Base-by-base conservation (phyloP, 176 grass and related monocot genomes). In the Ensete glaucum region DNA sequence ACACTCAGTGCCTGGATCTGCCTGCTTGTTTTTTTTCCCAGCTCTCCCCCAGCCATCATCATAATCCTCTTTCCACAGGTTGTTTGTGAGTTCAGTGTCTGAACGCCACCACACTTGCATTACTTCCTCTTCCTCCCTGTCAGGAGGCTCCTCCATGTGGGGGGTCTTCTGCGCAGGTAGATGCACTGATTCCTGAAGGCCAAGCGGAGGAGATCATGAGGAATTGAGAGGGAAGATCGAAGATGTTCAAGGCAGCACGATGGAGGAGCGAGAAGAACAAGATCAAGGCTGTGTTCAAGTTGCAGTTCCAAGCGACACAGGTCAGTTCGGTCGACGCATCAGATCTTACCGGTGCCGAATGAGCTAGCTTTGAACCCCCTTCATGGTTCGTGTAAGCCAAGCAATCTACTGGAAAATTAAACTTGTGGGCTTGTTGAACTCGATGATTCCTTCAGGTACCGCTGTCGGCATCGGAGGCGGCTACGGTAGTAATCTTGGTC, bases 221-320 rank as follows among this genome's bases (percentile, higher is more conserved):
- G 67, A 82, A 58, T 63, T 77, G 71, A 67, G 20, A 48, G 52
- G 51, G 13, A 59, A 59, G 34, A 72, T 19, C 56, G 34, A 89
- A 81, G 48, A 99, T 99, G 96, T 99, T 99, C 81, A 99, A 89
- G 81, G 85, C 88, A 43, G 69, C 74, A 25, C 86, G 84, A 83
- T 91, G 96, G 91, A 83, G 86, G 51, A 82, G 86, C 79, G 92
- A 88, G 72, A 83, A 82, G 85, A 85, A 78, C 90, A 99, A 83
- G 88, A 79, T 78, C 80, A 99, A 95, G 79, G 82, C 82, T 54
- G 76, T 86, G 76, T 99, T 99, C 91, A 99, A 95, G 86, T 81
- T 99, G 54, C 96, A 89, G 79, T 89, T 99, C 81, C 86, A 91
- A 66, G 88, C 81, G 20, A 87, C 90, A 21, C 88, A 93, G 90